phyloP scores from a whole-genome alignment of 305 asterid species.

The Euphrasia arctica region DNA sequence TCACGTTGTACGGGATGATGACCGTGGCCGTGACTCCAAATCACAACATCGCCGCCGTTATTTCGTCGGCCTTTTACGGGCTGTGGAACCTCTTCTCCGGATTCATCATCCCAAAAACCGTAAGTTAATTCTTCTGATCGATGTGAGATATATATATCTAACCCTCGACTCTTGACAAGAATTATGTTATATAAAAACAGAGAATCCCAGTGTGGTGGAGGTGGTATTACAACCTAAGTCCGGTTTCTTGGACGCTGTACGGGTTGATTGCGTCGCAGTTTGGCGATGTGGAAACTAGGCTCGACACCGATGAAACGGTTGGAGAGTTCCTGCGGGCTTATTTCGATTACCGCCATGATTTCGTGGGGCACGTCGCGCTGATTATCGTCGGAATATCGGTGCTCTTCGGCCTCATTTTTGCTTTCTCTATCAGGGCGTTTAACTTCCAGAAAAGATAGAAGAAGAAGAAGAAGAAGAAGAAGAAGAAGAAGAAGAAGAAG shows the following conservation, averaged over 20 bases:
- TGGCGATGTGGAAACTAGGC: conserved; percentile 45
- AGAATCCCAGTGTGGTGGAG: conserved; percentile 97
- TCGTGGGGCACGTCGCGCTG: conserved; percentile 58
- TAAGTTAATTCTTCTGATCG: too few relatives aligned
- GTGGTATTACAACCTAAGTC: conserved; percentile 69
- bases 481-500: neutral
- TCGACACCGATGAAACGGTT: conserved; percentile 54
- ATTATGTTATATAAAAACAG: conserved; percentile 34
- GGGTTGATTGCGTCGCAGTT: conserved; percentile 76
- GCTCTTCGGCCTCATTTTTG: conserved; percentile 65
- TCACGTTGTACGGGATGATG: conserved; percentile 89
- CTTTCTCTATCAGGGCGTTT: conserved; percentile 59
- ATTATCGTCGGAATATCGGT: conserved; percentile 52
- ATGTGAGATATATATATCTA: too few relatives aligned
- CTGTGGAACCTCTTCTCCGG: conserved; percentile 88
- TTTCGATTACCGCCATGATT: conserved; percentile 55
- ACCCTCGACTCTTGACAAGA: too few relatives aligned
- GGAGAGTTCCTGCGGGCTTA: conserved; percentile 50
- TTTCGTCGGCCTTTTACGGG: conserved; percentile 59
- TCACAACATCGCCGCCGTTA: conserved; percentile 63
- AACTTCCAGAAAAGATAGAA: conserved; percentile 69
- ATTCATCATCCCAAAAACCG: conserved; percentile 70
- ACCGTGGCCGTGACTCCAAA: conserved; percentile 82
- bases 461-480: neutral
- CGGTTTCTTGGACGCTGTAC: conserved; percentile 73